A percentile compares a stretch with the other conserved stretches of the same genome.
phyloP scores from a whole-genome alignment of 2,329 filamentous ascomycete genomes.

The Dissoconium aciculare region DNA sequence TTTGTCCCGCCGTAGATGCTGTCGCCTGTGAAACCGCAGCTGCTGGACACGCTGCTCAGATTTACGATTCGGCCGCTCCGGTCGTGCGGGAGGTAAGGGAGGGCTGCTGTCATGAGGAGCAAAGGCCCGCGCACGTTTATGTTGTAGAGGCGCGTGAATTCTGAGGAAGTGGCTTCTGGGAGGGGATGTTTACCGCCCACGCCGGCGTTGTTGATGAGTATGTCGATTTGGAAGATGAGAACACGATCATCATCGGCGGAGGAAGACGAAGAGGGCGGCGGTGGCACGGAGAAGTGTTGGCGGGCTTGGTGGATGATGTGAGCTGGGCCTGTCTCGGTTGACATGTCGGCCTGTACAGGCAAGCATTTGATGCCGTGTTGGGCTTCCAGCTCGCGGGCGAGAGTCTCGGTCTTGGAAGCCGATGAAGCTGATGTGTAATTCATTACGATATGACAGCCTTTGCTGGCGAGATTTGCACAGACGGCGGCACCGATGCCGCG shows the following conservation, averaged over 20 bases:
- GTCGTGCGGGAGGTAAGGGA: conserved; percentile 54
- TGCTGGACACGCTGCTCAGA: conserved; percentile 43
- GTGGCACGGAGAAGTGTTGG: conserved; percentile 42
- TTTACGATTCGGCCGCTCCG: conserved; percentile 52
- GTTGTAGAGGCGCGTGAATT: conserved; percentile 59
- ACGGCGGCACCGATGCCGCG: conserved; percentile 60
- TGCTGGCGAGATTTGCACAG: conserved; percentile 55
- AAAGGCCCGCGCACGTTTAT: conserved; percentile 74
- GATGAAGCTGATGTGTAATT: conserved; percentile 57
- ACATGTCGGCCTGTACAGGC: conserved; percentile 57
- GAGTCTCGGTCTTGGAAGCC: conserved; percentile 33
- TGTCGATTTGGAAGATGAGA: conserved; percentile 54
- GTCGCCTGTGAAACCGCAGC: conserved; percentile 43
- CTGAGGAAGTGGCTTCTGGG: conserved; percentile 44
- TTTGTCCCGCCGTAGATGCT: conserved; percentile 52
- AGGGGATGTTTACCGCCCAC: conserved; percentile 48
- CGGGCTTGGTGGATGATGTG: conserved; percentile 45
- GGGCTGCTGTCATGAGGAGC: conserved; percentile 57
- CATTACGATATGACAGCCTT: conserved; percentile 54
- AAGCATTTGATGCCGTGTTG: conserved; percentile 46
- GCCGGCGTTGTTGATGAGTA: conserved; percentile 79
- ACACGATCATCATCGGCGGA: background rate
- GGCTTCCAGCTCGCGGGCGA: conserved; percentile 40
- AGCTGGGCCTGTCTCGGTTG: conserved; percentile 44
- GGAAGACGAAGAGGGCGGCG: too few relatives aligned